phyloP scores from a whole-genome alignment of 768 basidiomycete species.

The Porpolomopsis calyptriformis region DNA sequence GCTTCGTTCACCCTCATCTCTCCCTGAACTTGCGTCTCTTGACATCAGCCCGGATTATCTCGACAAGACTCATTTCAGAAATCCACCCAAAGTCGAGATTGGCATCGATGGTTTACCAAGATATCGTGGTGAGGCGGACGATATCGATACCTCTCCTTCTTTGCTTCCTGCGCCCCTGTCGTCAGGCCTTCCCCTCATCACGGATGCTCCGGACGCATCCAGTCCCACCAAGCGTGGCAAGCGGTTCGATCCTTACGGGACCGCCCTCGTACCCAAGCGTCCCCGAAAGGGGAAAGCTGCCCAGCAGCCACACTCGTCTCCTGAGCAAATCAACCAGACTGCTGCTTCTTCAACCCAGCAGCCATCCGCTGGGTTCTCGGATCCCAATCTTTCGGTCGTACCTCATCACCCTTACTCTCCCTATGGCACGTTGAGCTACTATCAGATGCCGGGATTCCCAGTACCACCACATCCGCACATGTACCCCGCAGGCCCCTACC shows the following conservation, averaged over 20 bases:
- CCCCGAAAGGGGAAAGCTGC: constrained; percentile 23
- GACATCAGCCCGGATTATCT: constrained; percentile 84
- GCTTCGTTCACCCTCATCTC: constrained; percentile 76
- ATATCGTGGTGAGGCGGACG: constrained; percentile 79
- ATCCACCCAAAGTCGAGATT: constrained; percentile 80
- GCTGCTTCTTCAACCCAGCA: constrained; percentile 13
- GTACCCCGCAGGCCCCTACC: constrained; percentile 10
- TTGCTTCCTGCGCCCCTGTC: constrained; percentile 33
- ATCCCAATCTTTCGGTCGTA: constrained; percentile 17
- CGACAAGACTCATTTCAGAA: constrained; percentile 83
- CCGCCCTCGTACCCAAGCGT: constrained; percentile 22
- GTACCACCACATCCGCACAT: constrained; percentile 9
- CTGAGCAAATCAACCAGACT: constrained; percentile 10
- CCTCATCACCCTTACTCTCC: constrained; percentile 22
- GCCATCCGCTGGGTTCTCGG: constrained; percentile 14
- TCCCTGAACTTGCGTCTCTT: constrained; percentile 77
- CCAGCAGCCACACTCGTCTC: constrained; percentile 3
- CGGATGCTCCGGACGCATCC: constrained; percentile 28
- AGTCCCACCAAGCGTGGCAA: constrained; percentile 27
- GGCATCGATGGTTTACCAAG: constrained; percentile 73
- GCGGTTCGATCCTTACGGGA: constrained; percentile 34
- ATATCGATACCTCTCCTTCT: constrained; percentile 38
- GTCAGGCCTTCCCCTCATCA: constrained; percentile 38
- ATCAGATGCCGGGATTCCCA: constrained; percentile 14
- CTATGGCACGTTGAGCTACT: constrained; percentile 24